Conservation (phyloP, 2,329 filamentous ascomycete genomes). For the Diaporthe ilicicola region DNA sequence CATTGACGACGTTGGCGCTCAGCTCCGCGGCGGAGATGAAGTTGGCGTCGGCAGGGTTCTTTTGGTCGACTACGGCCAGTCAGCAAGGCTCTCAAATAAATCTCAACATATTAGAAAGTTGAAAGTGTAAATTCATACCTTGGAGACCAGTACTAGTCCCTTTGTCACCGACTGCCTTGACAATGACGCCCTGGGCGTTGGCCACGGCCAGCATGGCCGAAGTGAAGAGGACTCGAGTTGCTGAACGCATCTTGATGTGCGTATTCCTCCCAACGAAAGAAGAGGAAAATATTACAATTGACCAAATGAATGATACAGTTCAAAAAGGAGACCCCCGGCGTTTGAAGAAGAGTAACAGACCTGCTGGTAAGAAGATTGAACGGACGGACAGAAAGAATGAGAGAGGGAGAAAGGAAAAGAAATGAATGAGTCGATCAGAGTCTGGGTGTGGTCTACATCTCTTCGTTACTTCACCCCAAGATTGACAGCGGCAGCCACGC, state of each 20-base stretch:
- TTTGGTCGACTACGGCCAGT: slow-evolving; percentile 18
- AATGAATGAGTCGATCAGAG: not conserved
- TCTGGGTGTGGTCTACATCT: not conserved
- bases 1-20: slow-evolving; percentile 58
- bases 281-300: not conserved
- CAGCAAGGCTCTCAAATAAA: not conserved
- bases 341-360: slow-evolving; percentile 26
- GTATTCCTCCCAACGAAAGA: not conserved
- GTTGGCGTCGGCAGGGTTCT: slow-evolving; percentile 55
- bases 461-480: not conserved
- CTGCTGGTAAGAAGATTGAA: slow-evolving; percentile 28
- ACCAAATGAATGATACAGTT: not conserved
- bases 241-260: slow-evolving; percentile 27
- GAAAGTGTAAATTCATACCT: not conserved
- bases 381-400: not conserved
- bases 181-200: slow-evolving; percentile 28
- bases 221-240: slow-evolving; percentile 21
- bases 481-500: slow-evolving; percentile 14
- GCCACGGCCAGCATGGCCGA: slow-evolving; percentile 33
- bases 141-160: slow-evolving; percentile 29
- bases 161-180: slow-evolving; percentile 28
- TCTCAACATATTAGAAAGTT: not conserved
- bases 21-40: slow-evolving; percentile 66
- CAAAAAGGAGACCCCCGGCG: not conserved
- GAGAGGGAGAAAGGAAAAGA: not conserved